Evolutionary conservation across 2,329 filamentous ascomycete species (phyloP), one percentile per base, ranked within the genome.

Genomic region (Aschersonia sp.): DNA sequence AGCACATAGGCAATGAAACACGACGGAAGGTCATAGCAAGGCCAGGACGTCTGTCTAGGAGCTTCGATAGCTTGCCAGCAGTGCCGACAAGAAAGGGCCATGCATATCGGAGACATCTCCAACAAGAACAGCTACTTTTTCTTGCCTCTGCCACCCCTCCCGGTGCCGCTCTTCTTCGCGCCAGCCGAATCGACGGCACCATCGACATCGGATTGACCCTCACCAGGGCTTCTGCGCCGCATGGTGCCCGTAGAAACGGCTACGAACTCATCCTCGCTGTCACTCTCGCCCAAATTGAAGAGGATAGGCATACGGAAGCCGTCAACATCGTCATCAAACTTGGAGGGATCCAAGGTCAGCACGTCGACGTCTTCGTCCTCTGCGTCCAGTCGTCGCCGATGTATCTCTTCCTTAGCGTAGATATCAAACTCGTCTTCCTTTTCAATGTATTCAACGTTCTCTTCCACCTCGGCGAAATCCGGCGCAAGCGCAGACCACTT

Each of bases 351-450:
- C 43, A 87, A 71, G 0, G 85, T 89, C 49, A 96, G 68, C 1
- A 96, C 88, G 59, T 98, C 92, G 4, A 97, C 82, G 50, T 89
- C 83, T 62, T 97, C 92, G 57, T 97, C 92, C 65, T 98, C 92
- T 9, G 84, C 76, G 61, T 97, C 89, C 2, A 97, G 73, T 43
- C 89, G 79, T 31, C 91, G 80, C 63, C 95, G 91, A 61, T 94
- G 88, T 48, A 97, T 82, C 63, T 97, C 91, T 61, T 96, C 91
- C 50, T 91, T 84, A 0, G 89, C 89, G 61, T 97, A 92, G 49
- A 97, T 94, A 63, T 98, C 94, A 57, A 98, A 98, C 61, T 98
- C 92, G 61, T 98, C 92, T 66, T 98, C 92, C 48, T 80, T 78
- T 64, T 98, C 92, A 42, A 94, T 79, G 61, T 98, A 98, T 62